Evolutionary conservation across 345 rosid genomes (phyloP).

Genomic region (Psidium friedrichsthalianum): DNA sequence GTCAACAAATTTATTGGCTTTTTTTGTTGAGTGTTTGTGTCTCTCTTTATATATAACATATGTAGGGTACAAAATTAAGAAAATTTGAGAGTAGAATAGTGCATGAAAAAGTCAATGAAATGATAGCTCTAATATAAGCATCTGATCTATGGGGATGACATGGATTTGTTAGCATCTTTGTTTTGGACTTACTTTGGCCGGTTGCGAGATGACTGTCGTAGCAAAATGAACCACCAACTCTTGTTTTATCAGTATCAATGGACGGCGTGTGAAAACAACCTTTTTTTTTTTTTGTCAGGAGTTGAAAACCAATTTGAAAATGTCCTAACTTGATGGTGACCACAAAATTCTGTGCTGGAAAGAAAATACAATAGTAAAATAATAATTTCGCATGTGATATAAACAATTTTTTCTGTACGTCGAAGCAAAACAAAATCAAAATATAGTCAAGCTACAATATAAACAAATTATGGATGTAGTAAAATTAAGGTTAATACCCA

Average conservation of each 20-base stretch:
- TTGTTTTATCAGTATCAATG: background rate
- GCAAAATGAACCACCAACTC: background rate
- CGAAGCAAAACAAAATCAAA: background rate
- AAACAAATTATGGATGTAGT: background rate
- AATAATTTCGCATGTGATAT: background rate
- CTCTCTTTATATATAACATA: too few relatives aligned
- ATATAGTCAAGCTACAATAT: background rate
- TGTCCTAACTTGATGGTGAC: background rate
- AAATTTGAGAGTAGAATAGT: background rate
- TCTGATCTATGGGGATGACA: background rate
- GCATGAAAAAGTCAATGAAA: background rate
- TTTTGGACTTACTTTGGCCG: background rate
- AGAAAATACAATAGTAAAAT: background rate
- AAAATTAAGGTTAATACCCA: background rate
- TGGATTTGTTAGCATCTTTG: background rate
- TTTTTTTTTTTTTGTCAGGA: too few relatives aligned
- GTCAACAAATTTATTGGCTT: too few relatives aligned
- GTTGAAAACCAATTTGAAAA: background rate
- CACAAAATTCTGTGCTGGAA: background rate
- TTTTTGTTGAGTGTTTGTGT: too few relatives aligned
- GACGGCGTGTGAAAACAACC: background rate
- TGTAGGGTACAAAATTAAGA: background rate
- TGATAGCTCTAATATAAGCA: background rate
- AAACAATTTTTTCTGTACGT: background rate
- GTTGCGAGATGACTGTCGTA: background rate